Evolutionary conservation across 768 basidiomycete species (phyloP).

Genomic region (Leccinum rimulosum): DNA sequence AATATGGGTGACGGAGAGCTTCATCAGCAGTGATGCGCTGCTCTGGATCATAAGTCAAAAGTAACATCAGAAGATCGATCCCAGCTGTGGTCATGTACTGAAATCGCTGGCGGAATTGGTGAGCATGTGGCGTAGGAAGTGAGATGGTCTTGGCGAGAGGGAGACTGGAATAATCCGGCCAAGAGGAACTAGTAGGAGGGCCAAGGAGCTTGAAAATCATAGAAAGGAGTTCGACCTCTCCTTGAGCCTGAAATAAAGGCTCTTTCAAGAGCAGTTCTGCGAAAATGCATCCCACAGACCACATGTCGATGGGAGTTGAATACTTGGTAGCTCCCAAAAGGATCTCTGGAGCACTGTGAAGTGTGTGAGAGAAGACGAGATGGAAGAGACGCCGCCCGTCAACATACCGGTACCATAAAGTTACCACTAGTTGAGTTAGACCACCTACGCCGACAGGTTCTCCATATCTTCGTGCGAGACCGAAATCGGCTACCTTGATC

Average conservation of each 20-base stretch:
- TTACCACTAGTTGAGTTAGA: slow-evolving; percentile 97
- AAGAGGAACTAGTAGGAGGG: slow-evolving; percentile 80
- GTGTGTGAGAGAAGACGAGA: slow-evolving; percentile 11
- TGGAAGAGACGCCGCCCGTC: slow-evolving; percentile 6
- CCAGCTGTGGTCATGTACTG: slow-evolving; percentile 81
- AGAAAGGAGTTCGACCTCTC: slow-evolving; percentile 86
- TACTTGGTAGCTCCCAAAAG: slow-evolving; percentile 91
- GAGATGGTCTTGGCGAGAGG: slow-evolving; percentile 80
- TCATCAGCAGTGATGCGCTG: slow-evolving; percentile 85
- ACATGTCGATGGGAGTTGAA: slow-evolving; percentile 95
- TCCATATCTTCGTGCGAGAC: slow-evolving; percentile 91
- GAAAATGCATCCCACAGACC: slow-evolving; percentile 99
- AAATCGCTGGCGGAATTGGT: slow-evolving; percentile 82
- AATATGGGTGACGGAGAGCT: slow-evolving; percentile 89
- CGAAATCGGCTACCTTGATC: slow-evolving; percentile 98
- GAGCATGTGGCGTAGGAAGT: slow-evolving; percentile 70
- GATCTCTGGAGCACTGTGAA: slow-evolving; percentile 85
- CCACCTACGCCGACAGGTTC: slow-evolving; percentile 96
- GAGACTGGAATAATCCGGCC: slow-evolving; percentile 81
- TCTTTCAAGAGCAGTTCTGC: slow-evolving; percentile 94
- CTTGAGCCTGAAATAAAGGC: slow-evolving; percentile 96
- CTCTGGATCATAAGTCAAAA: slow-evolving; percentile 89
- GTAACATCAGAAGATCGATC: slow-evolving; percentile 74
- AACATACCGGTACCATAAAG: slow-evolving; percentile 94
- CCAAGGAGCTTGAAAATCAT: slow-evolving; percentile 97